Conservation (phyloP, 306 rosid species). For the Cicer pinnatifidum region DNA sequence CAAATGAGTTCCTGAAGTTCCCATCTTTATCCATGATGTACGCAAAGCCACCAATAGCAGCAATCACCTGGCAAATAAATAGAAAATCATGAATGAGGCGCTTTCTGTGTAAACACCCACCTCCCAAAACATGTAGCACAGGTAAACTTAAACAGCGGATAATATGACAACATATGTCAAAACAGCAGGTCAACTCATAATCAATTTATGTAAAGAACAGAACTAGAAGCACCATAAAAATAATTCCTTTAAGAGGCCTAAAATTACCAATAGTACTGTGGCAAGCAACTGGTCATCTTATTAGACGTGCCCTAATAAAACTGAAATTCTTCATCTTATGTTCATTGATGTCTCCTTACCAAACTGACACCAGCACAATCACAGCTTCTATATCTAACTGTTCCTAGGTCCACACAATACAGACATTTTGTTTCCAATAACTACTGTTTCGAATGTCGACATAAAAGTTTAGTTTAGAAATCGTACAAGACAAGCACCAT, state of each 20-base stretch:
- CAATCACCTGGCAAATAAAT: conserved; percentile 66
- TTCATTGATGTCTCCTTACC: conserved; percentile 18
- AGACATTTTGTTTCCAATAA: conserved; percentile 4
- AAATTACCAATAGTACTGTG: conserved; percentile 10
- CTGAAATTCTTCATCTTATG: background rate
- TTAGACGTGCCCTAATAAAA: background rate
- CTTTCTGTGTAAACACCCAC: background rate
- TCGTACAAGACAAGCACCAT: background rate
- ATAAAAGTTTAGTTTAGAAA: conserved; percentile 17
- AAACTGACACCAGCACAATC: conserved; percentile 16
- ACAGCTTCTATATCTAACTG: conserved; percentile 24
- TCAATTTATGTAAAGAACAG: background rate
- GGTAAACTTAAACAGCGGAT: conserved; percentile 1
- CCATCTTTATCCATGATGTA: conserved; percentile 97
- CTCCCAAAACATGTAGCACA: background rate
- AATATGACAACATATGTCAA: conserved; percentile 19
- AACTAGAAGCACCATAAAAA: conserved; percentile 1
- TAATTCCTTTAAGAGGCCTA: conserved; percentile 3
- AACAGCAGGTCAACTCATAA: conserved; percentile 11
- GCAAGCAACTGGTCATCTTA: conserved; percentile 4
- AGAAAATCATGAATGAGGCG: conserved; percentile 34
- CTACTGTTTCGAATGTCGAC: background rate
- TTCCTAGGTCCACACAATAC: background rate
- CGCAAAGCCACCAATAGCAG: conserved; percentile 88
- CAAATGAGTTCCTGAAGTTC: conserved; percentile 86